Conservation (phyloP, 2,329 filamentous ascomycete genomes). For the Alternaria burnsii region DNA sequence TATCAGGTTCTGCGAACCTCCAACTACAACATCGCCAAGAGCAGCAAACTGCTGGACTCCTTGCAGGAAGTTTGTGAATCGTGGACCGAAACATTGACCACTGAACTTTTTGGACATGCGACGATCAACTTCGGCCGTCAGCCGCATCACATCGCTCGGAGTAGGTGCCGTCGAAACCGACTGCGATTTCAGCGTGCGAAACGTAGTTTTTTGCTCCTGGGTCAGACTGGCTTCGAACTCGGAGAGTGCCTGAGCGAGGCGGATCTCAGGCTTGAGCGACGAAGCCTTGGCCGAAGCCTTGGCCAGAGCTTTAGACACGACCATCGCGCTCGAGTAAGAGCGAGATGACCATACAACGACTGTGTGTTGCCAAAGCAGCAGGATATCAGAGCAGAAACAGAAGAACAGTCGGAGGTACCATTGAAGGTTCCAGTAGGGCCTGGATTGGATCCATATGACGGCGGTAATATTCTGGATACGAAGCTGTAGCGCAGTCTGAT, state of each 20-base stretch:
- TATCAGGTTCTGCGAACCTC: conserved; percentile 57
- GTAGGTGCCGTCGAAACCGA: background rate
- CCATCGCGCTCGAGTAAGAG: no score
- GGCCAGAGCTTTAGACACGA: conserved; percentile 14
- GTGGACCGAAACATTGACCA: conserved; percentile 51
- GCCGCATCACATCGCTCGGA: conserved; percentile 23
- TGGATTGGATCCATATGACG: background rate
- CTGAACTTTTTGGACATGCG: conserved; percentile 18
- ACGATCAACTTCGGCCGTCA: conserved; percentile 53
- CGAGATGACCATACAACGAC: background rate
- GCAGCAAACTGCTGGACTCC: conserved; percentile 56
- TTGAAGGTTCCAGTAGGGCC: no score
- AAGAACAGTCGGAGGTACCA: no score
- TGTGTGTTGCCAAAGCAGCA: no score
- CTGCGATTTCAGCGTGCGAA: conserved; percentile 6
- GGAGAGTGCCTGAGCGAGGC: conserved; percentile 21
- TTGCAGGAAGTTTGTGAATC: conserved; percentile 54
- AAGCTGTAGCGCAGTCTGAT: background rate
- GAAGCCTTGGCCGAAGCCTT: conserved; percentile 11
- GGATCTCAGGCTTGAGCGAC: conserved; percentile 22
- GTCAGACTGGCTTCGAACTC: conserved; percentile 21
- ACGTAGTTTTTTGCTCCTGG: conserved; percentile 14
- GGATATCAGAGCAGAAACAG: no score
- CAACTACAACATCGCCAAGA: conserved; percentile 54
- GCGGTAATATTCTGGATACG: background rate